Evolutionary conservation across 2,329 filamentous ascomycete species (phyloP), one percentile per base, ranked within the genome.

Genomic region (Fusarium haematococcum): DNA sequence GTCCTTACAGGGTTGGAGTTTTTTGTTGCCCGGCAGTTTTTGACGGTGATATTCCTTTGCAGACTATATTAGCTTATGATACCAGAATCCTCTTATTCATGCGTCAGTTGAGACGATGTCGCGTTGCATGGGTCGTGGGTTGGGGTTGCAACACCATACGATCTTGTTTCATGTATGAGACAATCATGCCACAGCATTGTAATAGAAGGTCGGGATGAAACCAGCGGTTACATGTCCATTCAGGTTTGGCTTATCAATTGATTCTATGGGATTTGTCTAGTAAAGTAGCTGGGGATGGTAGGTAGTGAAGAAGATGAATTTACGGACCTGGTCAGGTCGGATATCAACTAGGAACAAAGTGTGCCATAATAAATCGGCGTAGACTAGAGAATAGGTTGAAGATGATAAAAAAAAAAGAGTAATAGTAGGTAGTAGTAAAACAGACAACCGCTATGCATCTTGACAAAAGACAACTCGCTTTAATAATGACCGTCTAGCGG

Each of bases 291-390:
- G 23, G 23, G 13, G 14, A 57, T 14, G 33, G 33, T 70, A 52
- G 45, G 52, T 66, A 69, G 52, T 74, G 63, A 68, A 68, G 68
- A 68, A 70, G 48, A 56, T 69, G 65, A 68, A 72, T 72, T 65
- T 77, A 63, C 63, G 20, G 69, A 63, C 74, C 74, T 27, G 18
- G 10, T 39, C 25, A 64, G 74, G 73, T 72, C 72, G 75, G 76
- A 78, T 78, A 76, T 75, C 74, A 69, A 65, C 68, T 77, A 71
- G 63, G 68, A 65, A 73, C 64, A 69, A 73, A 69, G 35, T 48
- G 50, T 74, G 74, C 74, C 72, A 65, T 64, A 77, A 78, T 25
- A 64, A 67, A 63, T 63, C 65, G 67, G 67, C 71, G 57, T 57
- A 50, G 62, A 69, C 71, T 65, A 75, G 71, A 77, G 64, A 69